These are phyloP conservation scores for Suillus decipiens DNA, from an alignment of 768 basidiomycete genomes.

Conservation along the genomic window DNA sequence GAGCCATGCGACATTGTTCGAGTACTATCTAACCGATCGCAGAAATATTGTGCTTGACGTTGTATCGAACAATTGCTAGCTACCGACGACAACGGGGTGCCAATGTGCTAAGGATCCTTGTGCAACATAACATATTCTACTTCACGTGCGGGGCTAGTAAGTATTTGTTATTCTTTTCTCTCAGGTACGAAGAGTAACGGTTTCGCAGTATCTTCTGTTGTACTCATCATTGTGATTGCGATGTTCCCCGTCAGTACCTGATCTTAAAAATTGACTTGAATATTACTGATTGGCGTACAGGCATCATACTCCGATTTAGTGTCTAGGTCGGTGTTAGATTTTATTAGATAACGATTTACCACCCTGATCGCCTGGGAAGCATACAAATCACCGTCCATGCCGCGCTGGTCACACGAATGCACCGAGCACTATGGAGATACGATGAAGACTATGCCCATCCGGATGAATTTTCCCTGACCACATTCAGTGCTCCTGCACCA, in stretches of 20 bases:
- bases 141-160: background rate
- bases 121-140: constrained; percentile 4
- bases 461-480: background rate
- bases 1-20: background rate
- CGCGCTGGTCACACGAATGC: background rate
- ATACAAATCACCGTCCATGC: constrained; percentile 1
- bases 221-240: background rate
- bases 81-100: background rate
- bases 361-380: background rate
- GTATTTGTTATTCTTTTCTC: background rate
- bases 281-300: background rate
- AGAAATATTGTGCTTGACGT: constrained; percentile 6
- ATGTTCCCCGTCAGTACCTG: background rate
- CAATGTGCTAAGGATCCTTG: background rate
- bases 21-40: background rate
- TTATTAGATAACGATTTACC: background rate
- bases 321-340: background rate
- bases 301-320: constrained; percentile 1
- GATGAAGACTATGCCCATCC: background rate
- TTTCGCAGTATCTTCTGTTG: background rate
- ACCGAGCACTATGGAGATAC: background rate
- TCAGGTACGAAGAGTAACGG: background rate
- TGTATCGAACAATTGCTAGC: background rate
- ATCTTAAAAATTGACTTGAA: background rate
- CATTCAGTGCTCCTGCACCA: background rate